Evolutionary conservation across 352 stramenopile genomes (phyloP).

Genomic region (Phytophthora pistaciae): DNA sequence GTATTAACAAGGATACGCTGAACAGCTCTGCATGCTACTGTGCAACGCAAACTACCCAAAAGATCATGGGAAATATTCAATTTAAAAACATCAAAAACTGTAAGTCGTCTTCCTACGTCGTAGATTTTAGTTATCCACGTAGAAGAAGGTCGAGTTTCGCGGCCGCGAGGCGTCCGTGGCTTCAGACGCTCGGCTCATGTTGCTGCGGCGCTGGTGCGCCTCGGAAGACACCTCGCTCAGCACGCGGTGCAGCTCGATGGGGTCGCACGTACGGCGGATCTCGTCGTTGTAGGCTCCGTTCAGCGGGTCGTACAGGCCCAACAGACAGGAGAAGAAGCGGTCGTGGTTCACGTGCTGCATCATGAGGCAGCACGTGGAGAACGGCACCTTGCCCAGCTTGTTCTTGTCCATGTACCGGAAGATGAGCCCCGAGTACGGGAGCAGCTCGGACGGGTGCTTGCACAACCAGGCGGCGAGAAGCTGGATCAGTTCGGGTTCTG

Average conservation of each 20-base stretch:
- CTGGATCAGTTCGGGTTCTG: constrained; percentile 72
- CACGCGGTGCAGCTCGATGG: constrained; percentile 72
- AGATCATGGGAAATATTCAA: constrained; percentile 1
- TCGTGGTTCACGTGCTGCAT: constrained; percentile 91
- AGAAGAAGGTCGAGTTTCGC: constrained; percentile 85
- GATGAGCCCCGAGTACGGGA: constrained; percentile 83
- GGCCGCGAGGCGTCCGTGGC: constrained; percentile 49
- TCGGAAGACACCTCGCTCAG: constrained; percentile 81
- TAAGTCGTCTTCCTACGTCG: neutral
- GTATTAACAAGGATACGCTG: neutral
- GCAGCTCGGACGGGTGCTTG: constrained; percentile 81
- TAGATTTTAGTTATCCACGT: constrained; percentile 51
- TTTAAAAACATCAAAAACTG: constrained; percentile 24
- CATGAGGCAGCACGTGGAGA: constrained; percentile 88
- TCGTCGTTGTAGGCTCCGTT: constrained; percentile 82
- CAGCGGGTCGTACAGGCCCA: constrained; percentile 85
- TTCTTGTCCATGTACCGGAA: constrained; percentile 93
- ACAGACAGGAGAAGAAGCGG: constrained; percentile 86
- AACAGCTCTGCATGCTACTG: too few species aligned
- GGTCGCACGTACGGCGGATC: constrained; percentile 70
- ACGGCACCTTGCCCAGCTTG: constrained; percentile 77
- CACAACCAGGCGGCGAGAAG: constrained; percentile 88
- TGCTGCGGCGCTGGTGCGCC: constrained; percentile 58
- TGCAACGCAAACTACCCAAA: neutral
- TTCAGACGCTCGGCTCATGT: constrained; percentile 47